Base-by-base conservation (phyloP, 768 basidiomycete genomes). In the Guyanaporus albipodus region DNA sequence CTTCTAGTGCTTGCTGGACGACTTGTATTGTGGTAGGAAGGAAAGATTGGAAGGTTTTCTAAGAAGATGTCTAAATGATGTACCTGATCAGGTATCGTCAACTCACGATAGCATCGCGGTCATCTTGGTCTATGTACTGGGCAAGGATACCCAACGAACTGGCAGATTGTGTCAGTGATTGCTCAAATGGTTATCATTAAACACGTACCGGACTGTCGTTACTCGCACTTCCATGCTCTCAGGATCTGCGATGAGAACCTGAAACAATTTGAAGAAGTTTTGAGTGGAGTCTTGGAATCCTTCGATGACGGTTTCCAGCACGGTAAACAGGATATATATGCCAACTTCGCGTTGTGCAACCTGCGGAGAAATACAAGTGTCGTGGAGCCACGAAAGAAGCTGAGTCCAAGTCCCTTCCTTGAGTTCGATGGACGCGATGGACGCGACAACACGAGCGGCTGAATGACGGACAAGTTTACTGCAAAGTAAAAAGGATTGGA, bases 401-500 rank as follows among this genome's bases (percentile, higher is more conserved):
- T 83, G 76, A 2, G 85, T 77, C 96, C 96, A 98, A 53, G 79
- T 76, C 55, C 82, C 80, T 44, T 76, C 64, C 14, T 84, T 79
- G 49, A 97, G 76, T 65, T 99, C 96, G 62, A 92, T 79, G 44
- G 82, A 78, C 17, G 94, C 95, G 68, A 98, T 87, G 48, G 91
- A 86, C 34, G 95, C 90, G 52, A 98, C 80, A 47, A 95, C 87
- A 38, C 96, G 90, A 19, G 95, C 89, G 38, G 87, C 81, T 9
- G 94, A 88, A 66, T 97, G 91, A 46, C 93, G 89, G 42, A 96
- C 93, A 52, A 93, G 82, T 47, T 86, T 80, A 55, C 93, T 97
- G 62, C 3, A 44, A 44, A 53, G 12, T 23, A 55, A 48, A 45
- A n/a, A n/a, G n/a, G 38, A 46, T 46, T 28, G 18, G 29, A 28